Percentiles rank a stretch among this genome's conserved stretches.
Conservation (phyloP, 176 grass and related monocot species). For the Zea mays region DNA sequence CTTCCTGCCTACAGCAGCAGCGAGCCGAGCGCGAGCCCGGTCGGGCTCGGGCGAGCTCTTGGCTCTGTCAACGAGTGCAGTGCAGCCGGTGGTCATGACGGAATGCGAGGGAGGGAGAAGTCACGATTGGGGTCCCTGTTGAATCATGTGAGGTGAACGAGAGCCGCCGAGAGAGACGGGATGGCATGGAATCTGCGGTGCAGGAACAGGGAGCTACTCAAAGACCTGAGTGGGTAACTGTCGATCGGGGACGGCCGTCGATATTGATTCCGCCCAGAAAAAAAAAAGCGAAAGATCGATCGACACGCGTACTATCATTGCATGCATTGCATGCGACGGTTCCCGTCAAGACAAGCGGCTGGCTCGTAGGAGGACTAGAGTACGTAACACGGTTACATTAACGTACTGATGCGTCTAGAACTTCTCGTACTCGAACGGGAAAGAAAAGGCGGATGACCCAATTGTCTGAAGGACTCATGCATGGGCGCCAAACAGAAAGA, state of each 20-base stretch:
- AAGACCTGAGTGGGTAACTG: background rate
- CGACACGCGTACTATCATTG: background rate
- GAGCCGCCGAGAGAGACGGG: background rate
- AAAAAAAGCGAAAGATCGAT: background rate
- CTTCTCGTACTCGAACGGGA: too few relatives aligned
- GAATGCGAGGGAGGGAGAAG: background rate
- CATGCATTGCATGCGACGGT: background rate
- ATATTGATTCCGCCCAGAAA: background rate
- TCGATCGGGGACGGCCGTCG: background rate
- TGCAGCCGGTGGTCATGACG: background rate
- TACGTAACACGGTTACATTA: background rate
- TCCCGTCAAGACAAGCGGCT: conserved; percentile 1
- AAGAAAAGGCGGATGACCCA: too few relatives aligned
- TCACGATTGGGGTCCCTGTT: conserved; percentile 29
- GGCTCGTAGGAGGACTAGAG: background rate
- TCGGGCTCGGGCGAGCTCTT: background rate
- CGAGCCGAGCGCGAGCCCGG: background rate
- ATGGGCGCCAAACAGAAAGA: too few relatives aligned
- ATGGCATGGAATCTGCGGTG: background rate
- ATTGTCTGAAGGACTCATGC: too few relatives aligned
- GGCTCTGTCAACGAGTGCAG: too few relatives aligned
- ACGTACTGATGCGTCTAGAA: background rate
- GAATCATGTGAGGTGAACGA: conserved; percentile 32
- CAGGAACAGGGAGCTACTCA: background rate
- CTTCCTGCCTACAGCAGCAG: too few relatives aligned